phyloP scores from a whole-genome alignment of 805 yeast genomes.

The Metschnikowia cubensis region DNA sequence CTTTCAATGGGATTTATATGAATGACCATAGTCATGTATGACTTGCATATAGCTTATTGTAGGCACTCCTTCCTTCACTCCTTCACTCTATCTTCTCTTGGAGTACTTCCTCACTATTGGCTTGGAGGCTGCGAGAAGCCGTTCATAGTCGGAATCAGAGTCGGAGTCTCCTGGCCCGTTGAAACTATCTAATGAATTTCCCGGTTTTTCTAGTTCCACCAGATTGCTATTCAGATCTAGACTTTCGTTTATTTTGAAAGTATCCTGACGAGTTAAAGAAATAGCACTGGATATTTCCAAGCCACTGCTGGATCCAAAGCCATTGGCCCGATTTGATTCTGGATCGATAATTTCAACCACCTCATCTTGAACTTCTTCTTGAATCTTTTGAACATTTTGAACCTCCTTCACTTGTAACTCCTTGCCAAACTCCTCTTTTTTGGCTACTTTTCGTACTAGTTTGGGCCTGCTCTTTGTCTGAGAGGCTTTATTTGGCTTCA shows the following conservation, averaged over 20 bases:
- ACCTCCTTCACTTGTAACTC: no score
- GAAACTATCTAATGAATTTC: not conserved
- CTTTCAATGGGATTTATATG: no score
- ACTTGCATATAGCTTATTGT: no score
- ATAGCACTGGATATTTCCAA: not conserved
- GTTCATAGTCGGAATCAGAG: conserved; percentile 17
- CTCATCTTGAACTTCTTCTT: not conserved
- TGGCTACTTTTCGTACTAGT: not conserved
- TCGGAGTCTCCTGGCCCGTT: conserved; percentile 8
- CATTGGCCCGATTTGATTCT: no score
- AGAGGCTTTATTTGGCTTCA: no score
- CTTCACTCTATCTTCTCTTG: conserved; percentile 5
- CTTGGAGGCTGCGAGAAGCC: conserved; percentile 13
- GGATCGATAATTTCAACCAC: not conserved
- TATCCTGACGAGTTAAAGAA: not conserved
- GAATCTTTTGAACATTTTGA: no score
- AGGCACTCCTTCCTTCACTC: no score
- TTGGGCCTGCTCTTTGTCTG: not conserved
- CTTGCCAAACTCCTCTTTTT: no score
- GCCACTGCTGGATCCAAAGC: no score
- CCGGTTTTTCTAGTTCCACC: not conserved
- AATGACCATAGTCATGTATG: no score
- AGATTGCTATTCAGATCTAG: not conserved
- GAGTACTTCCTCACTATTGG: conserved; percentile 13
- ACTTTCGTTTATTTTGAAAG: not conserved